phyloP scores from a whole-genome alignment of 225 moss, liverwort and hornwort species.

The Takakia lepidozioides region DNA sequence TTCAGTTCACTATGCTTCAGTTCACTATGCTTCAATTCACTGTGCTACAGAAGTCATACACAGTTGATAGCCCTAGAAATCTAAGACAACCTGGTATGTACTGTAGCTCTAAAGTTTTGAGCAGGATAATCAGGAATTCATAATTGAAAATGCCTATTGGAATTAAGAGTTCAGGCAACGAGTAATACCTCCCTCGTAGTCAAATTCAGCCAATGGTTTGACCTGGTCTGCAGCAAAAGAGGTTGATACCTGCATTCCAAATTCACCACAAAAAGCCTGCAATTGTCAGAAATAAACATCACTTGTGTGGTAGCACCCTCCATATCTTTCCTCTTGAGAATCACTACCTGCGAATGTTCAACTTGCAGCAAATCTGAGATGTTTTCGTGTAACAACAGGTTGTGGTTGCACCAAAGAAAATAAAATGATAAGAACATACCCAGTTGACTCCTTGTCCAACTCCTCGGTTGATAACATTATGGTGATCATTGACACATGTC shows the following conservation, averaged over 20 bases:
- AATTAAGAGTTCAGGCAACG: too few species aligned
- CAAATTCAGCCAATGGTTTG: constrained; percentile 91
- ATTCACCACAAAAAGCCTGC: background rate
- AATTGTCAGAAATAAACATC: too few species aligned
- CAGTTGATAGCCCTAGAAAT: too few species aligned
- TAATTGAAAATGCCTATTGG: too few species aligned
- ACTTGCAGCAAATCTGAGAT: too few species aligned
- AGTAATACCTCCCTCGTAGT: constrained; percentile 39
- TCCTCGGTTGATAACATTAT: constrained; percentile 58
- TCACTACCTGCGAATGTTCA: too few species aligned
- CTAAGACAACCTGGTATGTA: too few species aligned
- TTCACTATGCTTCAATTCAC: constrained; percentile 18
- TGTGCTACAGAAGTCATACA: background rate
- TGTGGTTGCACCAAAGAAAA: background rate
- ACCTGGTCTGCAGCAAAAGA: constrained; percentile 97
- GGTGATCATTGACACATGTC: constrained; percentile 61
- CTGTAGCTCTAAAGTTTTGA: too few species aligned
- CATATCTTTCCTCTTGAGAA: too few species aligned
- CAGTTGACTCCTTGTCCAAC: constrained; percentile 61
- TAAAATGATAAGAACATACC: constrained; percentile 50
- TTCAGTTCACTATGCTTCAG: constrained; percentile 19
- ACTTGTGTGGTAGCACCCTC: background rate
- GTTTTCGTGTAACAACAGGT: too few species aligned
- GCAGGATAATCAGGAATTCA: too few species aligned
- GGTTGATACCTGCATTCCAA: constrained; percentile 79